Evolutionary conservation across 768 basidiomycete species (phyloP).

Genomic region (Thelephora ganbajun): DNA sequence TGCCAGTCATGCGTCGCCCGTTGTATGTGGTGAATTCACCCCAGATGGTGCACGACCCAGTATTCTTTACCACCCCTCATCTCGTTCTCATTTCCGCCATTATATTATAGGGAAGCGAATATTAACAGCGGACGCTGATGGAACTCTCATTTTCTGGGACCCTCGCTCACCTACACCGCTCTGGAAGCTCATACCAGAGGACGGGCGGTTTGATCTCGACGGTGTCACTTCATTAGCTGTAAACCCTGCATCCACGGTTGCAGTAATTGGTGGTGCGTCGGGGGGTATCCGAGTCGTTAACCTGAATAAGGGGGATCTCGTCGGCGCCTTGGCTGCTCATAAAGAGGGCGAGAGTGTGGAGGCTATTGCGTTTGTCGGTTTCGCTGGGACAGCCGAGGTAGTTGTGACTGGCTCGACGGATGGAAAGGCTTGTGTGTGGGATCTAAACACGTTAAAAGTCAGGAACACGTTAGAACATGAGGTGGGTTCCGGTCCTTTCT

Average conservation of each 20-base stretch:
- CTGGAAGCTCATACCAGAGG: conserved; percentile 62
- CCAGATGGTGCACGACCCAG: conserved; percentile 53
- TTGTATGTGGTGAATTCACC: conserved; percentile 82
- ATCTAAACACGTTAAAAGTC: conserved; percentile 73
- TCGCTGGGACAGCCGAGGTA: conserved; percentile 43
- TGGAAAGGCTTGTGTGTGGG: conserved; percentile 91
- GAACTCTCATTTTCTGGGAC: conserved; percentile 82
- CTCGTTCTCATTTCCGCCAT: conserved; percentile 2
- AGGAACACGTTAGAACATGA: conserved; percentile 73
- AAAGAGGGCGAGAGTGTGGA: conserved; percentile 82
- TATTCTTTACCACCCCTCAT: background rate
- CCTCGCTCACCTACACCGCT: conserved; percentile 64
- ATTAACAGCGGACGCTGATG: conserved; percentile 74
- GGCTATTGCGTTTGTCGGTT: conserved; percentile 69
- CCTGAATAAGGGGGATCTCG: conserved; percentile 73
- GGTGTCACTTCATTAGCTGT: conserved; percentile 81
- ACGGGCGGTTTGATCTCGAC: conserved; percentile 65
- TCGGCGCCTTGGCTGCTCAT: conserved; percentile 71
- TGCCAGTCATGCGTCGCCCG: conserved; percentile 74
- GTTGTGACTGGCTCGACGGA: conserved; percentile 86
- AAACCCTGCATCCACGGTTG: conserved; percentile 80
- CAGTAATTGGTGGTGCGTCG: conserved; percentile 74
- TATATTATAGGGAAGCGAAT: conserved; percentile 62
- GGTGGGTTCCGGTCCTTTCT: conserved; percentile 29
- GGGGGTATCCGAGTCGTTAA: conserved; percentile 84